Percentiles rank a stretch among this genome's conserved stretches.
These are phyloP conservation scores for Wickerhamomyces bisporus DNA, from an alignment of 805 yeast species.

Conservation along the genomic window DNA sequence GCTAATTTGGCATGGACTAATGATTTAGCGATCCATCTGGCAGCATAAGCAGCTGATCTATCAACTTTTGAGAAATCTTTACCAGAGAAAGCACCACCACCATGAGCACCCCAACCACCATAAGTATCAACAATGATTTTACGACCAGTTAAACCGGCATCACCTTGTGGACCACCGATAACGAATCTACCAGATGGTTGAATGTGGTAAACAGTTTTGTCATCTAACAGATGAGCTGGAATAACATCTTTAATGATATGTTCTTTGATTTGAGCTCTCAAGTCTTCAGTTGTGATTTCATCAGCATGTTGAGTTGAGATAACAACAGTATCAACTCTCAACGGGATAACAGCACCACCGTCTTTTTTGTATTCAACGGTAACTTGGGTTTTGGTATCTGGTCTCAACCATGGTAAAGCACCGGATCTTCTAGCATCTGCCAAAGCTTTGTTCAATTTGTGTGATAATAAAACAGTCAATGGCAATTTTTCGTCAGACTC, in stretches of 20 bases:
- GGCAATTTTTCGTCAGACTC: constrained; percentile 98
- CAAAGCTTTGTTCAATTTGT: constrained; percentile 92
- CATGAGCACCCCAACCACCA: constrained; percentile 99
- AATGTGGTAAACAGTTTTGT: constrained; percentile 93
- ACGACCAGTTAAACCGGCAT: constrained; percentile 99
- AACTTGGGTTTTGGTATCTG: constrained; percentile 99
- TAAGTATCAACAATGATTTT: constrained; percentile 99
- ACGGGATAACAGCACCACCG: constrained; percentile 91
- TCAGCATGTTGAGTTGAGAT: constrained; percentile 98
- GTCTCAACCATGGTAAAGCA: constrained; percentile 93
- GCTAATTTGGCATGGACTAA: constrained; percentile 92
- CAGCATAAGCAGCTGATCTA: constrained; percentile 99
- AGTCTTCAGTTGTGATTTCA: constrained; percentile 86
- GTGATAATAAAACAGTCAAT: constrained; percentile 88
- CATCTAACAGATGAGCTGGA: constrained; percentile 87
- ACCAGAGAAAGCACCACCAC: constrained; percentile 99
- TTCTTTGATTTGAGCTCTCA: constrained; percentile 71
- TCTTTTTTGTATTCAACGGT: constrained; percentile 94
- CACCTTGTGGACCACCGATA: constrained; percentile 99
- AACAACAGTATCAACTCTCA: constrained; percentile 96
- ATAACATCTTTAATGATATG: constrained; percentile 89
- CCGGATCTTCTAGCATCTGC: constrained; percentile 98
- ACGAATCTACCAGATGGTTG: constrained; percentile 99
- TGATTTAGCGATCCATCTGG: constrained; percentile 99
- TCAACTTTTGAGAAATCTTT: constrained; percentile 99